Evolutionary conservation across 2,329 filamentous ascomycete genomes (phyloP).

Genomic region (Plectosphaerella cucumerina): DNA sequence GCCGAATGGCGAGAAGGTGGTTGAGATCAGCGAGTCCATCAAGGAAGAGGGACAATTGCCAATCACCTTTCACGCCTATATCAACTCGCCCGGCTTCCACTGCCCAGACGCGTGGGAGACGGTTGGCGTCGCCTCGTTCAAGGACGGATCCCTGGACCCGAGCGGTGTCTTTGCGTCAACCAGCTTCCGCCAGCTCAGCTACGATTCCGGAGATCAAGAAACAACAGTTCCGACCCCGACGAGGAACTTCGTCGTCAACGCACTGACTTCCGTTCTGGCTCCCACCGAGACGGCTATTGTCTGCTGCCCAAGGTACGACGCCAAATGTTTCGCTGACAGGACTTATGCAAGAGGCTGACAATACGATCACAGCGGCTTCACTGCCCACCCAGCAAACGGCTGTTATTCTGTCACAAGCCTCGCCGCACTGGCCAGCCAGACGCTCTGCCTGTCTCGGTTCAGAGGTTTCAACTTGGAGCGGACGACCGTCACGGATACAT

Average conservation of each 20-base stretch:
- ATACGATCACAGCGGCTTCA: no score
- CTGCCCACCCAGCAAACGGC: no score
- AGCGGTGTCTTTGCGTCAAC: not conserved
- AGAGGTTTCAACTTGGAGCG: no score
- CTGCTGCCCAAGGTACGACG: not conserved
- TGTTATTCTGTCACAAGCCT: no score
- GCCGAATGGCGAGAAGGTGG: not conserved
- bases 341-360: no score
- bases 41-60: not conserved
- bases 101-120: constrained; percentile 2
- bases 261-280: not conserved
- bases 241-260: not conserved
- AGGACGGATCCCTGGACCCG: not conserved
- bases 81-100: not conserved
- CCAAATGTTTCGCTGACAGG: no score
- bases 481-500: no score
- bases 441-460: no score
- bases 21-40: not conserved
- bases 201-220: not conserved
- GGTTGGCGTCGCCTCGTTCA: not conserved
- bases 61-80: not conserved
- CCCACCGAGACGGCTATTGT: not conserved
- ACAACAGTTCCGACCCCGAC: not conserved
- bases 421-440: no score
- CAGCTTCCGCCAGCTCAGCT: not conserved